Conservation (phyloP, 1,139 yeast genomes). For the Hemisphaericaspora xylofermentans region DNA sequence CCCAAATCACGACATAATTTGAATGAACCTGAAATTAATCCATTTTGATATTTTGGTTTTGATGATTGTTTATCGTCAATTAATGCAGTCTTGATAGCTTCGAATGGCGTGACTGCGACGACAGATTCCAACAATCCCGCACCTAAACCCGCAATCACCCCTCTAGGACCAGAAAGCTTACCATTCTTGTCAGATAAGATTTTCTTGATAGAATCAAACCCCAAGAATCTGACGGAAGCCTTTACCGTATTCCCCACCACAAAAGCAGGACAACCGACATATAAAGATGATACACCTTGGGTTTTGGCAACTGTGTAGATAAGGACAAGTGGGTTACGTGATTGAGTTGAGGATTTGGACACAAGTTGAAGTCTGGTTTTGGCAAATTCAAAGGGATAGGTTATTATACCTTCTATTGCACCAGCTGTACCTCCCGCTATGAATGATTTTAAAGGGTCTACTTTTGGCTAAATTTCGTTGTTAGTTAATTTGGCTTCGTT, state of each 20-base stretch:
- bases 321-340: conserved; percentile 80
- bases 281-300: conserved; percentile 79
- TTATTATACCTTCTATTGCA: conserved; percentile 84
- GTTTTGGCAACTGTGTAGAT: conserved; percentile 70
- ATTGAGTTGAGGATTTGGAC: conserved; percentile 63
- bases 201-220: conserved; percentile 84
- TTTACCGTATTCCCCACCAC: conserved; percentile 94
- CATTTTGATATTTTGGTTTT: conserved; percentile 74
- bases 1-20: conserved; percentile 76
- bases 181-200: conserved; percentile 81
- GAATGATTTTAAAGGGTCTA: conserved; percentile 72
- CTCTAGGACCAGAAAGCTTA: conserved; percentile 82
- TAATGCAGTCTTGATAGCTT: conserved; percentile 92
- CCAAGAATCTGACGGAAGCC: conserved; percentile 90
- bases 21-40: conserved; percentile 60
- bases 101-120: conserved; percentile 94
- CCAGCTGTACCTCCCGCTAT: conserved; percentile 96
- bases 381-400: conserved; percentile 96
- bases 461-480: conserved; percentile 16
- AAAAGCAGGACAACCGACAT: conserved; percentile 97
- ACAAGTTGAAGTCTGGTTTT: conserved; percentile 88
- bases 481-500: not conserved
- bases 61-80: conserved; percentile 86
- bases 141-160: conserved; percentile 92
- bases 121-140: conserved; percentile 93